Base-by-base conservation (phyloP, 169 alveolate genomes). In the Neospora caninum region DNA sequence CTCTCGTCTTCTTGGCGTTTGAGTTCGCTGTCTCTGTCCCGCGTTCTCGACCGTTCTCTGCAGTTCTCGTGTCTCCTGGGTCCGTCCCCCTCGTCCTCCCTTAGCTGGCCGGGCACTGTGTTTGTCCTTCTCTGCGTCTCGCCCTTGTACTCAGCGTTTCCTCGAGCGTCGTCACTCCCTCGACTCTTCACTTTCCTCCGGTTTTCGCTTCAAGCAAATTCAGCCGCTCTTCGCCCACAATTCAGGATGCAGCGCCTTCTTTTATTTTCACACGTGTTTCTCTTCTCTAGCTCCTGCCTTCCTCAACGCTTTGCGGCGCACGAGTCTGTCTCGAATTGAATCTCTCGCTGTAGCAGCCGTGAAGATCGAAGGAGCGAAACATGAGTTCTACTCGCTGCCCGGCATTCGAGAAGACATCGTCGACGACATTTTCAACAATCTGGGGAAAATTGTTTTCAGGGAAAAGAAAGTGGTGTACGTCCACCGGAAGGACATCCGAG, bases 221-320 rank as follows among this genome's bases (percentile, higher is more conserved):
- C 98, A 96, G 92, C 98, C 98, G 42, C 97, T 97, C 34, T 92
- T 97, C 38, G 96, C 97, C 67, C 98, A 97, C 88, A 95, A 96
- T 80, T 97, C 98, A 27, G 96, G 96, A 95, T 96, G 97, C 41
- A 97, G 96, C 93, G 96, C 98, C 25, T 97, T 96, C 95, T 97
- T 95, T 95, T 97, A 97, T 95, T 95, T 96, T 84, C 98, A 97
- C 93, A 95, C 98, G 25, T 97, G 96, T 42, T 98, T 96, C 54
- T 97, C 97, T 0, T 97, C 97, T 36, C 96, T 97, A 39, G 95
- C 96, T 41, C 98, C 98, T 29, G 97, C 96, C 53, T 95, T 97
- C 93, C 95, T 97, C 78, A 97, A 97, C 94, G 97, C 98, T 69
- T 95, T 97, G 80, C 92, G 98, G 87, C 86, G 98, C 80, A 97